These are phyloP conservation scores for Beauveria asiatica DNA, from an alignment of 2,329 filamentous ascomycete species.

Conservation along the genomic window DNA sequence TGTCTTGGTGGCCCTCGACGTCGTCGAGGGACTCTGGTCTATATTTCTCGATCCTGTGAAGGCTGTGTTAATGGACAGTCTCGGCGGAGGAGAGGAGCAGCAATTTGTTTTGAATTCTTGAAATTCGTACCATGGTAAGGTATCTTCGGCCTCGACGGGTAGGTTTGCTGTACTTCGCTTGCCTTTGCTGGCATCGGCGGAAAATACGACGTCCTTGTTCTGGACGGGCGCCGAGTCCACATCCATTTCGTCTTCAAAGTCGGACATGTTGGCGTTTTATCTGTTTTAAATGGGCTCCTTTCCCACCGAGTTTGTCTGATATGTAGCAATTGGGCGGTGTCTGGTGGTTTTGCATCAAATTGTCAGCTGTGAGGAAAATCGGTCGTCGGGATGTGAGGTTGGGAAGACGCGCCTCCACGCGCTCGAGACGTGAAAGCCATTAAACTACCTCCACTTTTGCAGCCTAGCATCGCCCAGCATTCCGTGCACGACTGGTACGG, in stretches of 20 bases:
- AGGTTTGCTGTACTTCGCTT: constrained; percentile 90
- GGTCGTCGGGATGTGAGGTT: neutral
- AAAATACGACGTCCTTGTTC: constrained; percentile 54
- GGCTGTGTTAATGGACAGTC: neutral
- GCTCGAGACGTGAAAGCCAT: neutral
- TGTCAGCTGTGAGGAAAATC: neutral
- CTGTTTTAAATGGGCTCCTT: neutral
- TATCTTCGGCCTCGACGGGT: constrained; percentile 88
- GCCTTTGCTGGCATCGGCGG: constrained; percentile 71
- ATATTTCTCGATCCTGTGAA: constrained; percentile 85
- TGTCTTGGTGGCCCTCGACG: constrained; percentile 94
- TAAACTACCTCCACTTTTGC: constrained; percentile 8
- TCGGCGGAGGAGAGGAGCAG: neutral
- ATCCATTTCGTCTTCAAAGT: constrained; percentile 54
- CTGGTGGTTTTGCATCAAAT: neutral
- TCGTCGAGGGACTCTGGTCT: constrained; percentile 80
- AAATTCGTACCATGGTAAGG: constrained; percentile 68
- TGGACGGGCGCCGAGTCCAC: constrained; percentile 39
- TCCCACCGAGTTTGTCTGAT: too few relatives aligned
- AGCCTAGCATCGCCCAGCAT: neutral
- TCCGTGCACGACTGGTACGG: neutral
- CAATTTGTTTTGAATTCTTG: too few relatives aligned
- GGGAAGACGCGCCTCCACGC: constrained; percentile 7
- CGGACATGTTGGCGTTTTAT: constrained; percentile 34
- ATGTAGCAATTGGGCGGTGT: neutral